Percentiles rank a stretch among this genome's conserved stretches.
These are phyloP conservation scores for Fusarium papillatum DNA, from an alignment of 2,329 filamentous ascomycete species.

Conservation along the genomic window DNA sequence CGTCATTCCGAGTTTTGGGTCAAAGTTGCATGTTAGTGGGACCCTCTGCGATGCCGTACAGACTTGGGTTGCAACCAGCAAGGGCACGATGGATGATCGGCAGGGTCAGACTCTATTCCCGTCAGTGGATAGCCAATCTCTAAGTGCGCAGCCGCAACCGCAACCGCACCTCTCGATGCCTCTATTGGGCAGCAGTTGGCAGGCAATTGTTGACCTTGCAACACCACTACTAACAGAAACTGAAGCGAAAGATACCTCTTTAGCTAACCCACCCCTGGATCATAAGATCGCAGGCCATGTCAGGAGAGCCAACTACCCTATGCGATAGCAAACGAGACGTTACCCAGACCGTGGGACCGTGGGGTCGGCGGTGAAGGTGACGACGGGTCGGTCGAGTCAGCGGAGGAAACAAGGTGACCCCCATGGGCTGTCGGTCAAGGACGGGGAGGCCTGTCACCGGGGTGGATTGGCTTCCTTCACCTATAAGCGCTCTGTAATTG, in stretches of 20 bases:
- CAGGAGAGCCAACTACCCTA: conserved; percentile 17
- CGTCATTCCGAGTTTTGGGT: conserved; percentile 10
- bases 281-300: conserved; percentile 26
- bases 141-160: conserved; percentile 12
- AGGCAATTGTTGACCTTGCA: not conserved
- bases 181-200: not conserved
- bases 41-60: conserved; percentile 13
- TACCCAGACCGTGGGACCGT: conserved; percentile 23
- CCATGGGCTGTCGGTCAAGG: conserved; percentile 26
- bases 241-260: conserved; percentile 6
- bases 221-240: conserved; percentile 6
- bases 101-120: conserved; percentile 14
- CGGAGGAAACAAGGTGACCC: conserved; percentile 25
- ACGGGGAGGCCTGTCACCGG: conserved; percentile 28
- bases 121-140: conserved; percentile 10
- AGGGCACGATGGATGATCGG: conserved; percentile 4
- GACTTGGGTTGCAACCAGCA: conserved; percentile 15
- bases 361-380: conserved; percentile 34
- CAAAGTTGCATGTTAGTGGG: conserved; percentile 18
- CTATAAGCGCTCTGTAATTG: conserved; percentile 25
- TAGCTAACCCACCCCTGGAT: conserved; percentile 9
- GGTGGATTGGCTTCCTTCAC: conserved; percentile 32
- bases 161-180: not conserved
- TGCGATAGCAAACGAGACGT: conserved; percentile 21
- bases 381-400: conserved; percentile 23